These are phyloP conservation scores for Catenaria anguillulae DNA, from an alignment of 371 early-diverging fungal genomes.

Conservation along the genomic window DNA sequence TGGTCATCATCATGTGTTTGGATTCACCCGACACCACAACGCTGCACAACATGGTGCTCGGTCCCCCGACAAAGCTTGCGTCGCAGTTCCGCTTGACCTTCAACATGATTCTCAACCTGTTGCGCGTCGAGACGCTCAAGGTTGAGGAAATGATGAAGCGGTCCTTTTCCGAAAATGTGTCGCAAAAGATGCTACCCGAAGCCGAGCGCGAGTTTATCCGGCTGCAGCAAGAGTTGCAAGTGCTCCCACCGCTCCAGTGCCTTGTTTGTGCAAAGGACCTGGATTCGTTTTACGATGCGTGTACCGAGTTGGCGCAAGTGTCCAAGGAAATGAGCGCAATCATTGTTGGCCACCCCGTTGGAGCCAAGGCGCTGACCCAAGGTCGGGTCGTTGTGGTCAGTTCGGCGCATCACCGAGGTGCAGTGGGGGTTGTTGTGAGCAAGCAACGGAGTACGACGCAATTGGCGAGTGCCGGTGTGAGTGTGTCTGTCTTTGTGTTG, in stretches of 20 bases:
- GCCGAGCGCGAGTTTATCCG: constrained; percentile 36
- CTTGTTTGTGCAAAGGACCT: constrained; percentile 67
- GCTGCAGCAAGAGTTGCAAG: constrained; percentile 38
- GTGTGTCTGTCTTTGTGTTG: constrained; percentile 32
- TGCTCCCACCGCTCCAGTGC: constrained; percentile 55
- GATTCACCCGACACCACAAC: constrained; percentile 49
- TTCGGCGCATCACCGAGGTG: constrained; percentile 44
- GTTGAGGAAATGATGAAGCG: constrained; percentile 98
- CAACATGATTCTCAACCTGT: constrained; percentile 95
- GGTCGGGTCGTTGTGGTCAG: constrained; percentile 64
- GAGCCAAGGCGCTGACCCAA: constrained; percentile 41
- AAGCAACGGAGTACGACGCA: constrained; percentile 5
- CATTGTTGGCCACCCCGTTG: constrained; percentile 39
- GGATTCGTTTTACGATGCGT: constrained; percentile 50
- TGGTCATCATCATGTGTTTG: constrained; percentile 73
- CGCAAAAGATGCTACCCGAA: constrained; percentile 66
- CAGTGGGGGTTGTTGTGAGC: constrained; percentile 45
- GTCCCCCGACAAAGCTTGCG: constrained; percentile 75
- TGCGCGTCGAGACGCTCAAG: constrained; percentile 91
- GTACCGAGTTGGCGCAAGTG: constrained; percentile 26
- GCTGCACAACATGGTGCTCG: constrained; percentile 64
- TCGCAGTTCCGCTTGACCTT: constrained; percentile 97
- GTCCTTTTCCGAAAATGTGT: constrained; percentile 82
- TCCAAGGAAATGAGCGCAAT: neutral
- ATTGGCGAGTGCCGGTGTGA: constrained; percentile 9